A percentile compares a stretch with the other conserved stretches of the same genome.
Evolutionary conservation across 2,329 filamentous ascomycete species (phyloP).

Genomic region (Hirsutella minnesotensis): DNA sequence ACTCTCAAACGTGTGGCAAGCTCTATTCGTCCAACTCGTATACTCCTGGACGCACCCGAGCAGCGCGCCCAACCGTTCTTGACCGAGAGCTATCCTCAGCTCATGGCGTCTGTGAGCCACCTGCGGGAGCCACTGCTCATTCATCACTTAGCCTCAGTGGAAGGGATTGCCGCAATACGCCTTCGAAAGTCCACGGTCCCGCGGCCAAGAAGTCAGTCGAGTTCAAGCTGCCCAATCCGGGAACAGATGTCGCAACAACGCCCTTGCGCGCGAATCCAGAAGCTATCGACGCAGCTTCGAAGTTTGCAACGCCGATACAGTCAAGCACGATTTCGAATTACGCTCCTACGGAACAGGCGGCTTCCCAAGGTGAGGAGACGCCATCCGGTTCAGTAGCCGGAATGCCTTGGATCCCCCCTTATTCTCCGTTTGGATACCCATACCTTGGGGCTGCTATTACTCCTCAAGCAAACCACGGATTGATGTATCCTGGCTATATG

Average conservation of each 20-base stretch:
- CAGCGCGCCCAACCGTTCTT: constrained; percentile 6
- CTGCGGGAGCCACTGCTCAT: not conserved
- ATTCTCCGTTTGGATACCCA: constrained; percentile 6
- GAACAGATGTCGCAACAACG: not conserved
- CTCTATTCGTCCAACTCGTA: constrained; percentile 4
- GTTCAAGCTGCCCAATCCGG: constrained; percentile 3
- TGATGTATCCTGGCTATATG: constrained; percentile 12
- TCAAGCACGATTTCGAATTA: not conserved
- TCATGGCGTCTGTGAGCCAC: constrained; percentile 2
- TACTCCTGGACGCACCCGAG: constrained; percentile 3
- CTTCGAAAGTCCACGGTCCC: not conserved
- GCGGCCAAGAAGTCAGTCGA: constrained; percentile 6
- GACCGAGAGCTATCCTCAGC: constrained; percentile 1
- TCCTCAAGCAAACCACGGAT: constrained; percentile 7
- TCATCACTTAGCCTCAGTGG: too few species aligned
- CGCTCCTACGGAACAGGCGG: not conserved
- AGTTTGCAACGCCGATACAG: constrained; percentile 1
- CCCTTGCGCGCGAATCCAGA: not conserved
- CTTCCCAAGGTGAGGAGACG: not conserved
- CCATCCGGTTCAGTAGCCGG: constrained; percentile 1
- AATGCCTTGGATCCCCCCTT: constrained; percentile 10
- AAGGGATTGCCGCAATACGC: too few species aligned
- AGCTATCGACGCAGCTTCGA: not conserved
- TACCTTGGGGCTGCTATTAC: constrained; percentile 10
- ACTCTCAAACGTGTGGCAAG: not conserved